Evolutionary conservation across 2,329 filamentous ascomycete genomes (phyloP).

Genomic region (Sarocladium kiliense): DNA sequence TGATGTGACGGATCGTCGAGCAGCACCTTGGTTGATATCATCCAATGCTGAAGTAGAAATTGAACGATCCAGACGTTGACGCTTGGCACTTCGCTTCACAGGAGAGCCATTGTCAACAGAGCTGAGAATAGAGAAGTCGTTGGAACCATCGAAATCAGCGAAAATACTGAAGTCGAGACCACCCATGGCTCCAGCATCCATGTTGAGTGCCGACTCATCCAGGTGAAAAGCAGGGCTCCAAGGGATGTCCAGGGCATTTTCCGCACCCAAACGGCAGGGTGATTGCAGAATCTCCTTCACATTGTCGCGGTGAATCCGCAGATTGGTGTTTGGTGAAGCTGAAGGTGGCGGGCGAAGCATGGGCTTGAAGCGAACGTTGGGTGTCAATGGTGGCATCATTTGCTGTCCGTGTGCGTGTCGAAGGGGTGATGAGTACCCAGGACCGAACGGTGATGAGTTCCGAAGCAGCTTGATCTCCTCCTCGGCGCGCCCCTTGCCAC

Average conservation of each 20-base stretch:
- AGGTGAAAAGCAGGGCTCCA: constrained; percentile 66
- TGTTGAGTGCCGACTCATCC: constrained; percentile 48
- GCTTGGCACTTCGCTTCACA: constrained; percentile 56
- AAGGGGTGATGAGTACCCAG: constrained; percentile 64
- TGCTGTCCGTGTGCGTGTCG: constrained; percentile 51
- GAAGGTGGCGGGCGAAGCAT: constrained; percentile 57
- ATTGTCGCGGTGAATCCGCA: constrained; percentile 79
- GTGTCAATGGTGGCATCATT: constrained; percentile 74
- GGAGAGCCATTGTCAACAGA: constrained; percentile 57
- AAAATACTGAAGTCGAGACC: constrained; percentile 61
- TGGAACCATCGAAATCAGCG: constrained; percentile 28
- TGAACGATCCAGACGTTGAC: constrained; percentile 58
- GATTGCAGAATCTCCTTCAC: constrained; percentile 79
- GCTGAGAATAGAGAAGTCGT: constrained; percentile 33
- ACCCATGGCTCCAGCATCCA: constrained; percentile 44
- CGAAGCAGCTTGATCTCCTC: constrained; percentile 92
- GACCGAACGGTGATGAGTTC: constrained; percentile 77
- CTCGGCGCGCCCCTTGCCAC: constrained; percentile 52
- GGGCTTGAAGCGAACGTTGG: constrained; percentile 73
- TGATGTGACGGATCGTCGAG: constrained; percentile 46
- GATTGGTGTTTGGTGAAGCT: constrained; percentile 87
- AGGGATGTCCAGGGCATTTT: constrained; percentile 42
- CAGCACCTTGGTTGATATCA: constrained; percentile 51
- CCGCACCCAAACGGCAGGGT: constrained; percentile 49
- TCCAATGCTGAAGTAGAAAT: constrained; percentile 57